These are phyloP conservation scores for Auricularia cornea DNA, from an alignment of 768 basidiomycete genomes.

Conservation along the genomic window DNA sequence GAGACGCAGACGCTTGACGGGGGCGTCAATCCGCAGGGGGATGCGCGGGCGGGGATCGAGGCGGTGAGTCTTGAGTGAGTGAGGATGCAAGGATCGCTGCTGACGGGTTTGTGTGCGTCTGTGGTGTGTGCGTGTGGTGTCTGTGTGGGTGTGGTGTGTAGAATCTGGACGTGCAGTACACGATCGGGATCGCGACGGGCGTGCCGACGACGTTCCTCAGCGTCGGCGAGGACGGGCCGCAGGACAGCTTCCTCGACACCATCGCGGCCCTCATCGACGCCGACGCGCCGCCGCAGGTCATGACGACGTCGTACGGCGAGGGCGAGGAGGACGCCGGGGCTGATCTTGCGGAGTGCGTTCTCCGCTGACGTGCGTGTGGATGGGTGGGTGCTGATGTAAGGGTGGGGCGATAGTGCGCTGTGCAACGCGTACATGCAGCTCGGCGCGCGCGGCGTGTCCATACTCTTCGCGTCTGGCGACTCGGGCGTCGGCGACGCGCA, in stretches of 20 bases:
- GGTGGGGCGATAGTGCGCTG: slow-evolving; percentile 9
- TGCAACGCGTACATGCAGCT: slow-evolving; percentile 22
- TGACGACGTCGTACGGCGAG: slow-evolving; percentile 22
- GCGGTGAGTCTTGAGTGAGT: slow-evolving; percentile 21
- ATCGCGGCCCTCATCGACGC: slow-evolving; percentile 11
- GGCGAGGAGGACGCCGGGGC: slow-evolving; percentile 15
- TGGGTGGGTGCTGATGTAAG: background rate
- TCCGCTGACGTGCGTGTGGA: background rate
- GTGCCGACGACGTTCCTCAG: slow-evolving; percentile 21
- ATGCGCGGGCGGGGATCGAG: slow-evolving; percentile 25
- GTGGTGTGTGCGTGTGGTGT: background rate
- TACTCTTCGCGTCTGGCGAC: slow-evolving; percentile 14
- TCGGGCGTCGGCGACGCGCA: slow-evolving; percentile 12
- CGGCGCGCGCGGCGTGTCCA: slow-evolving; percentile 14
- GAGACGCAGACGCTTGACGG: slow-evolving; percentile 29
- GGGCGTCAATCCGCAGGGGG: slow-evolving; percentile 24
- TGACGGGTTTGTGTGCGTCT: background rate
- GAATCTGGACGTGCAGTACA: slow-evolving; percentile 32
- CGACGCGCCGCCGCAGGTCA: slow-evolving; percentile 12
- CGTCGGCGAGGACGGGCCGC: slow-evolving; percentile 15
- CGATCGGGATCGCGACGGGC: slow-evolving; percentile 24
- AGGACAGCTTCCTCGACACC: slow-evolving; percentile 20
- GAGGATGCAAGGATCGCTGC: no score
- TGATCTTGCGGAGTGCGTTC: slow-evolving; percentile 13
- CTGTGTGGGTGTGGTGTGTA: background rate